Evolutionary conservation across 1,284 basidiomycete genomes (phyloP), one percentile per base, ranked within the genome.

Genomic region (Pascua sp.): DNA sequence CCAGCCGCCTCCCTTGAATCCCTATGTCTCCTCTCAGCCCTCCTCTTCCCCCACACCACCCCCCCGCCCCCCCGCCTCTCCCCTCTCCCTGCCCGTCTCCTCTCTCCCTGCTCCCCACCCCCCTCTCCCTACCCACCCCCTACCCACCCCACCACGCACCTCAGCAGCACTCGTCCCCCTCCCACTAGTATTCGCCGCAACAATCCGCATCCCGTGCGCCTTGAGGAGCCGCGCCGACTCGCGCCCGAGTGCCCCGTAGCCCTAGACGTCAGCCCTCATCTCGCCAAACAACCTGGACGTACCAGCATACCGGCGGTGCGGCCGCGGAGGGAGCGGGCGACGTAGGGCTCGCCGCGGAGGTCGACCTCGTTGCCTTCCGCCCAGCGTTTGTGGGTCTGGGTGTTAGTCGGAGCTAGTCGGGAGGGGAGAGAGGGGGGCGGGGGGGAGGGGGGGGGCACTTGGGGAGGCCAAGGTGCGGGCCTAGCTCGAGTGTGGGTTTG

Each of bases 181-280:
- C n/a, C 74, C 72, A 13, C 57, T 60, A 15, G 73, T 70, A 55
- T 76, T 77, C n/a, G 73, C 75, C 5, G 71, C 76, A 36, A 77
- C 69, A 51, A 76, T 63, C 7, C 62, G 57, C 62, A 72, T 69
- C 2, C 70, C 70, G 49, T 72, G 67, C 1, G 67, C 67, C 55
- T 73, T 64, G 24, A 76, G 63, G 24, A 76, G 53, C 17, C 73
- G 59, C 1, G 76, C 76, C 2, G 71, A 69, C 59, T 76, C 73
- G 24, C 73, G 56, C 1, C 69, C 73, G 0, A 76, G 51, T 4
- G 67, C 63, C 8, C 71, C 71, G 55, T 73, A 73, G 5, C 71
- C 71, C 65, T 68, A n/a, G 42, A 13, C 37, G 18, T 55, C 44
- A 54, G 52, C 16, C 15, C 15, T 5, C 10, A 5, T 44, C 9